These are phyloP conservation scores for Verbena officinalis DNA, from an alignment of 257 asterid genomes.

Conservation along the genomic window DNA sequence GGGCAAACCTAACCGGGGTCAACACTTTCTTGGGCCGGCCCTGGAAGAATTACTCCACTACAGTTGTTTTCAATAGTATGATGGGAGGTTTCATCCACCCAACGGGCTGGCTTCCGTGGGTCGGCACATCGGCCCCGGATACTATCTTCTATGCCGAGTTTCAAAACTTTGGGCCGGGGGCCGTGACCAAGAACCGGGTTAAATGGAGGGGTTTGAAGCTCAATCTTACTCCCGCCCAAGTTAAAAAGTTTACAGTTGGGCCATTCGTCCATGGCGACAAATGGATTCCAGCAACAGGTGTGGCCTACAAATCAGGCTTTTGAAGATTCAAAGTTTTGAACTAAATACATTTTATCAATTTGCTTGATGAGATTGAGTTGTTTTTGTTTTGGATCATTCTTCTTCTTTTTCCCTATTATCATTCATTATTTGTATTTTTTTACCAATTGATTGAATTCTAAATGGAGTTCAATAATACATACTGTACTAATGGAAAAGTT, in stretches of 20 bases:
- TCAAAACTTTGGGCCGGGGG: slow-evolving; percentile 63
- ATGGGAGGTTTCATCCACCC: slow-evolving; percentile 58
- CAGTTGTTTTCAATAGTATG: slow-evolving; percentile 46
- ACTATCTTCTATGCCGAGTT: slow-evolving; percentile 80
- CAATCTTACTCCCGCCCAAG: slow-evolving; percentile 44
- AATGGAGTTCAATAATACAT: slow-evolving; percentile 3
- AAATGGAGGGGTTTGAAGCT: slow-evolving; percentile 77
- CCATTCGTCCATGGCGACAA: slow-evolving; percentile 53
- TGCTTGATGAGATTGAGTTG: background rate
- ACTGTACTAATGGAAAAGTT: background rate
- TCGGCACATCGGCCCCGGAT: slow-evolving; percentile 63
- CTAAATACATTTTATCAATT: background rate
- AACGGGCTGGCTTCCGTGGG: slow-evolving; percentile 89
- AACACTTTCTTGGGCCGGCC: slow-evolving; percentile 74
- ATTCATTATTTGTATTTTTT: slow-evolving; percentile 25
- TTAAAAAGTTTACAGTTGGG: slow-evolving; percentile 61
- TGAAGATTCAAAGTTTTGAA: slow-evolving; percentile 33
- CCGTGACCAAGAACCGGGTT: slow-evolving; percentile 66
- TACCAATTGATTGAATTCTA: slow-evolving; percentile 14
- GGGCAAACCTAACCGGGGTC: slow-evolving; percentile 57
- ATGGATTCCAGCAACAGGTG: slow-evolving; percentile 65
- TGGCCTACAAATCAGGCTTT: slow-evolving; percentile 58
- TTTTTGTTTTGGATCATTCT: background rate
- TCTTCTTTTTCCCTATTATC: background rate
- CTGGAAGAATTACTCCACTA: slow-evolving; percentile 85